Evolutionary conservation across 1,139 yeast species (phyloP).

Genomic region (Lodderomyces metapsilosis): DNA sequence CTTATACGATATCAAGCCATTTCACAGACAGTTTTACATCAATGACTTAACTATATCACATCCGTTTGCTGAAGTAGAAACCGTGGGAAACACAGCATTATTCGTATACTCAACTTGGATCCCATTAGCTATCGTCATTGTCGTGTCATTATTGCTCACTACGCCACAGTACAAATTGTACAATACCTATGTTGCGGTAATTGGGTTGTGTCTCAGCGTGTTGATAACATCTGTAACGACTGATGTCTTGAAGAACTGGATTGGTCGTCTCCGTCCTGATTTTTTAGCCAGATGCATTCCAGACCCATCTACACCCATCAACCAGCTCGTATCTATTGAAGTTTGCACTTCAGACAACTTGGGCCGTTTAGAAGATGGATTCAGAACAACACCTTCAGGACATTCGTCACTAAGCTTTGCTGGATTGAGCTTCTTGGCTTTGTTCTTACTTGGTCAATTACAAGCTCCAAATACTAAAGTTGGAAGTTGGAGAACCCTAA

Average conservation of each 20-base stretch:
- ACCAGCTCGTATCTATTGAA: slow-evolving; percentile 54
- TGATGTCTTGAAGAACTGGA: slow-evolving; percentile 60
- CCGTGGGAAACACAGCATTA: slow-evolving; percentile 45
- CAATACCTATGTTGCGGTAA: slow-evolving; percentile 36
- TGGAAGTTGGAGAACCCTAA: slow-evolving; percentile 55
- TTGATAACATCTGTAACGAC: slow-evolving; percentile 45
- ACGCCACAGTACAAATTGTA: slow-evolving; percentile 36
- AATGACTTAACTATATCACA: slow-evolving; percentile 55
- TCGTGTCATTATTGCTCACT: slow-evolving; percentile 26
- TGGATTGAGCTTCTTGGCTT: slow-evolving; percentile 61
- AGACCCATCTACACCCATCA: slow-evolving; percentile 42
- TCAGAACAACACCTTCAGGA: slow-evolving; percentile 78
- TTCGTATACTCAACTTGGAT: slow-evolving; percentile 37
- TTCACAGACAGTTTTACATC: slow-evolving; percentile 63
- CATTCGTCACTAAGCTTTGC: slow-evolving; percentile 66
- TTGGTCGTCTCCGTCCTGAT: slow-evolving; percentile 80
- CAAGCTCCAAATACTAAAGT: slow-evolving; percentile 32
- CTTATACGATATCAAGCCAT: slow-evolving; percentile 54
- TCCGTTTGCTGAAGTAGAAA: slow-evolving; percentile 66
- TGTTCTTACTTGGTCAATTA: slow-evolving; percentile 68
- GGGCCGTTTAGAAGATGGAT: slow-evolving; percentile 58
- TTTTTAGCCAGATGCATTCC: slow-evolving; percentile 72
- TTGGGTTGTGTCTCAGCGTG: slow-evolving; percentile 41
- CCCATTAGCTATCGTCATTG: slow-evolving; percentile 32
- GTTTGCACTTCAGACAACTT: slow-evolving; percentile 57